These are phyloP conservation scores for Coffea canephora DNA, from an alignment of 257 asterid genomes.

Conservation along the genomic window DNA sequence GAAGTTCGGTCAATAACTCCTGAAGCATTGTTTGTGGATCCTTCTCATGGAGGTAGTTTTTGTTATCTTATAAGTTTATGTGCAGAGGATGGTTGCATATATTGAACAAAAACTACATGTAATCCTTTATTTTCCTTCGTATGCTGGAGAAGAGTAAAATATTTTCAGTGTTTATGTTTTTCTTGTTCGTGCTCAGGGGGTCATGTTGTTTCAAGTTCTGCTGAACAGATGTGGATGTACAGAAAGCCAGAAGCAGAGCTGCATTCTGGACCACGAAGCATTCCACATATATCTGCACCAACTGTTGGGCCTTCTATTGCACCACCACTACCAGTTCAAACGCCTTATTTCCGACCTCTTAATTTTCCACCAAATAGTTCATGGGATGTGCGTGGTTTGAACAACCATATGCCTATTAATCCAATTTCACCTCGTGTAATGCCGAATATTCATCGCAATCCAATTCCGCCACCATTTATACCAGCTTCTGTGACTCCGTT, in stretches of 20 bases:
- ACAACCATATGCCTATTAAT: constrained; percentile 46
- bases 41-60: constrained; percentile 31
- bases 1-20: constrained; percentile 42
- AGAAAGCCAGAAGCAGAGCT: constrained; percentile 49
- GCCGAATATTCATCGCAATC: constrained; percentile 49
- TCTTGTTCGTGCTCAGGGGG: constrained; percentile 22
- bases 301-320: constrained; percentile 46
- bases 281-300: constrained; percentile 40
- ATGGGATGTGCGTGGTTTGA: constrained; percentile 70
- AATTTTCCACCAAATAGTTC: constrained; percentile 61
- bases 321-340: constrained; percentile 58
- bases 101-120: neutral
- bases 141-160: neutral
- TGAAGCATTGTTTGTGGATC: constrained; percentile 29
- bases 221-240: constrained; percentile 39
- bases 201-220: constrained; percentile 26
- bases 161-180: neutral
- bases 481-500: constrained; percentile 81
- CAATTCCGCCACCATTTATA: constrained; percentile 64
- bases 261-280: constrained; percentile 46
- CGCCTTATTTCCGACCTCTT: constrained; percentile 51
- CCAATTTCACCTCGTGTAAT: constrained; percentile 42
- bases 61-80: neutral
- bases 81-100: neutral
- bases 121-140: neutral